phyloP scores from a whole-genome alignment of 768 basidiomycete species.

The Suillus occidentalis region DNA sequence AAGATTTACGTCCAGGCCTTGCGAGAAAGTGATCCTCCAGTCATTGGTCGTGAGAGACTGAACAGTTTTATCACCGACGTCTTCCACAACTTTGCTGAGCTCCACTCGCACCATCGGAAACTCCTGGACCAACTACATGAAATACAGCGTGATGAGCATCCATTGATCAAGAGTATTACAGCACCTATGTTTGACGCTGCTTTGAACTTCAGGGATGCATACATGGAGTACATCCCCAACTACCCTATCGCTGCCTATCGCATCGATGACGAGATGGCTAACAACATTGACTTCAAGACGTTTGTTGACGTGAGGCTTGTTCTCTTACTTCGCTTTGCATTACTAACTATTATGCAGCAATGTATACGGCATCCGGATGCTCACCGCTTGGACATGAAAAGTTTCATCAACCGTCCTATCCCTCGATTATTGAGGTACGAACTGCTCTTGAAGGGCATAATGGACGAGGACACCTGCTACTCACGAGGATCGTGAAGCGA shows the following conservation, averaged over 20 bases:
- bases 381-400: constrained; percentile 86
- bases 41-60: constrained; percentile 63
- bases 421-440: constrained; percentile 88
- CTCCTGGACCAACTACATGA: constrained; percentile 82
- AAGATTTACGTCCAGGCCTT: constrained; percentile 85
- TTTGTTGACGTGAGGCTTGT: constrained; percentile 70
- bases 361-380: constrained; percentile 69
- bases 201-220: constrained; percentile 88
- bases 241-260: constrained; percentile 89
- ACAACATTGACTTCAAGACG: constrained; percentile 74
- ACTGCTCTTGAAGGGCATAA: constrained; percentile 76
- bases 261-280: constrained; percentile 85
- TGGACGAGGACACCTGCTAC: constrained; percentile 68
- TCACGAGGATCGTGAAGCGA: constrained; percentile 80
- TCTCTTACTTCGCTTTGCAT: background rate
- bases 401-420: constrained; percentile 90
- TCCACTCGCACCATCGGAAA: constrained; percentile 71
- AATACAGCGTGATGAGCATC: constrained; percentile 87
- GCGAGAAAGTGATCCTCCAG: constrained; percentile 65
- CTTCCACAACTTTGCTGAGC: constrained; percentile 83
- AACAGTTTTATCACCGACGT: constrained; percentile 82
- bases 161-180: constrained; percentile 74
- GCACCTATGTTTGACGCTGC: constrained; percentile 87
- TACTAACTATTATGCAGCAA: constrained; percentile 32
- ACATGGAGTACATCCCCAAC: constrained; percentile 91